Evolutionary conservation across 106 monocot genomes (phyloP).

Genomic region (Apostasia ramifera): DNA sequence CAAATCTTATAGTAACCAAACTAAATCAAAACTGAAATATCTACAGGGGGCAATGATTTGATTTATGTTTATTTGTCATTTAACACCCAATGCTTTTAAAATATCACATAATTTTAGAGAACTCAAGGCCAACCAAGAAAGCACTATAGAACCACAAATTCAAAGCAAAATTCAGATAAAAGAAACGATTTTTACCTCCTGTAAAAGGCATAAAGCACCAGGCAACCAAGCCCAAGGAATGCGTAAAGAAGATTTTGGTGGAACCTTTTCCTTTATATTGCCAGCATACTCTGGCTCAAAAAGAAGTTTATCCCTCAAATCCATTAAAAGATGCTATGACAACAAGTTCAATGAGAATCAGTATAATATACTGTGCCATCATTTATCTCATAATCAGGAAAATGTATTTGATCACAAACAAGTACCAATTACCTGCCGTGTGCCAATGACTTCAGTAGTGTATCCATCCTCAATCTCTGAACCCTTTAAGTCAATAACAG

Average conservation of each 20-base stretch:
- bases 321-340: slow-evolving; percentile 78
- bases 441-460: slow-evolving; percentile 42
- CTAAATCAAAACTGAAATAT: no score
- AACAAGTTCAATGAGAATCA: background rate
- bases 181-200: slow-evolving; percentile 47
- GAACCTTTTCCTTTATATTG: slow-evolving; percentile 68
- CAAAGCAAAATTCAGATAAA: background rate
- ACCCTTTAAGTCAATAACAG: slow-evolving; percentile 70
- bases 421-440: slow-evolving; percentile 52
- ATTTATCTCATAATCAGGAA: no score
- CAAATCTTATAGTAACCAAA: no score
- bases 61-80: no score
- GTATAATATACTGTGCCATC: no score
- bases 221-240: slow-evolving; percentile 87
- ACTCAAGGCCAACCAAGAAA: background rate
- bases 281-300: slow-evolving; percentile 95
- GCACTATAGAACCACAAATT: background rate
- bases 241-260: slow-evolving; percentile 63
- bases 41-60: no score
- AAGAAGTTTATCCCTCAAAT: slow-evolving; percentile 95
- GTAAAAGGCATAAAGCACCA: slow-evolving; percentile 71
- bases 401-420: background rate
- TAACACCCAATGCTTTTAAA: no score
- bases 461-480: slow-evolving; percentile 89
- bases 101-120: background rate